Evolutionary conservation across 805 yeast species (phyloP).

Genomic region (Suhomyces sp.): DNA sequence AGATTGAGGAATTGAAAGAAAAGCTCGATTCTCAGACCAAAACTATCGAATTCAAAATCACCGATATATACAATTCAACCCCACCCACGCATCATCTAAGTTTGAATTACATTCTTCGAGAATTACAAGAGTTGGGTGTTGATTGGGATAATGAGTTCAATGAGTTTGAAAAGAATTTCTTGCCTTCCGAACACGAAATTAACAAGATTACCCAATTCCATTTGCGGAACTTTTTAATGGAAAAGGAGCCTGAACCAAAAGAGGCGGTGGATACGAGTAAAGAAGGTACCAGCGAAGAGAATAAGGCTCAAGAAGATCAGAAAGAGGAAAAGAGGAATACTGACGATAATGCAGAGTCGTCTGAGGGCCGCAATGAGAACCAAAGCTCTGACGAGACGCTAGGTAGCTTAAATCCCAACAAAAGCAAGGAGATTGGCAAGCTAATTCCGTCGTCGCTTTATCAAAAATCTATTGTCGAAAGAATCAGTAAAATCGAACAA

Average conservation of each 20-base stretch:
- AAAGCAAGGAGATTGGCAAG: slow-evolving; percentile 10
- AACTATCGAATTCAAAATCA: slow-evolving; percentile 43
- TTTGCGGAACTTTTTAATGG: slow-evolving; percentile 68
- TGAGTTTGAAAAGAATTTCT: slow-evolving; percentile 70
- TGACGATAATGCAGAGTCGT: not conserved
- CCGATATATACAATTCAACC: slow-evolving; percentile 51
- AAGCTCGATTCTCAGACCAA: slow-evolving; percentile 51
- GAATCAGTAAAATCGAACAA: slow-evolving; percentile 13
- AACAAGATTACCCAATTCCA: slow-evolving; percentile 87
- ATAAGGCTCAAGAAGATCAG: not conserved
- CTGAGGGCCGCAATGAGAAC: not conserved
- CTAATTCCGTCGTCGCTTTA: slow-evolving; percentile 22
- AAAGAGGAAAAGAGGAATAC: not conserved
- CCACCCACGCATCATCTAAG: slow-evolving; percentile 64
- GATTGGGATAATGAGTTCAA: slow-evolving; percentile 84
- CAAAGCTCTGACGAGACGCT: not conserved
- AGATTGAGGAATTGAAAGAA: slow-evolving; percentile 55
- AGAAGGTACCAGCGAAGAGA: not conserved
- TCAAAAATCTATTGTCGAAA: slow-evolving; percentile 17
- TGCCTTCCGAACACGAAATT: slow-evolving; percentile 92
- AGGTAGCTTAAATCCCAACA: slow-evolving; percentile 5
- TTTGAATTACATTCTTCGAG: slow-evolving; percentile 65
- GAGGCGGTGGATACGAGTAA: not conserved
- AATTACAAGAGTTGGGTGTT: slow-evolving; percentile 77
- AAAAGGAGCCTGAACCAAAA: slow-evolving; percentile 28